Percentiles rank a stretch among this genome's conserved stretches.
Conservation (phyloP, 805 yeast species). For the Jamesozyma rosinii region DNA sequence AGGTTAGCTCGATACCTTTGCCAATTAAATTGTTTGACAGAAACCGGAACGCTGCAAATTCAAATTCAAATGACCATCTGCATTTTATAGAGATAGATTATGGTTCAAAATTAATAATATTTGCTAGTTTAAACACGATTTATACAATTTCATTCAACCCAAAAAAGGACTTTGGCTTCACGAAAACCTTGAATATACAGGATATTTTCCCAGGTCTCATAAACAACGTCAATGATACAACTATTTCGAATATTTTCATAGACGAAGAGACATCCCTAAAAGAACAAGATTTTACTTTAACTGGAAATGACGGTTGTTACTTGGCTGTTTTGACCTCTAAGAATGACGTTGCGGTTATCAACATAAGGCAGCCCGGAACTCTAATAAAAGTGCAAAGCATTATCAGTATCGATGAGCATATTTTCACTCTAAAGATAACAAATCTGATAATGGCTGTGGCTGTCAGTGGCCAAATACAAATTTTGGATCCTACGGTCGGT, state of each 20-base stretch:
- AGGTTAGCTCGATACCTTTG: constrained; percentile 12
- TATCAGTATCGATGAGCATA: constrained; percentile 19
- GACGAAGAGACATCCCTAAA: constrained; percentile 25
- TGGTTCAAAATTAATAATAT: constrained; percentile 22
- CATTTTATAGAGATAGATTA: constrained; percentile 27
- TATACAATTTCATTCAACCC: constrained; percentile 21
- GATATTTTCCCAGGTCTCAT: constrained; percentile 4
- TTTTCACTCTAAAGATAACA: constrained; percentile 23
- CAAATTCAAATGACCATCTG: constrained; percentile 1
- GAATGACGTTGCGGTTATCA: constrained; percentile 18
- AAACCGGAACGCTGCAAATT: not conserved
- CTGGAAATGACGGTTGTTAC: constrained; percentile 31
- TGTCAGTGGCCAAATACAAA: constrained; percentile 20
- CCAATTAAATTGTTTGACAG: constrained; percentile 5
- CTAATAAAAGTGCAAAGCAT: constrained; percentile 12
- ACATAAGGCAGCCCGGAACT: constrained; percentile 20
- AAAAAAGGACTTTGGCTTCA: constrained; percentile 18
- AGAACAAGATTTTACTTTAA: constrained; percentile 18
- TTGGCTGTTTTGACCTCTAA: constrained; percentile 19
- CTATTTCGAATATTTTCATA: constrained; percentile 17
- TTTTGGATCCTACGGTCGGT: constrained; percentile 27
- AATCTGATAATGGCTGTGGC: constrained; percentile 27
- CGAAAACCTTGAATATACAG: constrained; percentile 6
- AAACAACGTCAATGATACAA: constrained; percentile 2
- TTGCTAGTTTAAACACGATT: constrained; percentile 15